Evolutionary conservation across 139 green algal species (phyloP), one percentile per base, ranked within the genome.

Genomic region (Chlamydomonas sp.): DNA sequence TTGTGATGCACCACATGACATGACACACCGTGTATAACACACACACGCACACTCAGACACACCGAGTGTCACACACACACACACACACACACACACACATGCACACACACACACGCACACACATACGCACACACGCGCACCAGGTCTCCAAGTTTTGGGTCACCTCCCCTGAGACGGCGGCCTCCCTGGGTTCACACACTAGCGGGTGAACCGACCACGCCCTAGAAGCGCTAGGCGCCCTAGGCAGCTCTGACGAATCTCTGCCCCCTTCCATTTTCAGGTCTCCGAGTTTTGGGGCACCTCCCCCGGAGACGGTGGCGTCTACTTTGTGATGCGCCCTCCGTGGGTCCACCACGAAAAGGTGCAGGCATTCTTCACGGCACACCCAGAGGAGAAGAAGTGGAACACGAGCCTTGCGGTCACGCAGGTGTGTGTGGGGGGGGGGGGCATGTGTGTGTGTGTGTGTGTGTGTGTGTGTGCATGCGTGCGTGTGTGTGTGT

Each of bases 61-160:
- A n/a, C n/a, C n/a, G n/a, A n/a, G n/a, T n/a, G n/a, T n/a, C n/a
- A n/a, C n/a, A n/a, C n/a, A n/a, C n/a, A n/a, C n/a, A n/a, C n/a
- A n/a, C n/a, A n/a, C n/a, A n/a, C n/a, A n/a, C n/a, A n/a, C n/a
- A n/a, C n/a, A n/a, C n/a, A n/a, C n/a, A n/a, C n/a, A n/a, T n/a
- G n/a, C n/a, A n/a, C n/a, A n/a, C n/a, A n/a, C n/a, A n/a, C n/a
- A n/a, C n/a, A n/a, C n/a, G n/a, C n/a, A n/a, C n/a, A n/a, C n/a
- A n/a, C n/a, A n/a, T n/a, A n/a, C n/a, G n/a, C n/a, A n/a, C n/a
- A n/a, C n/a, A n/a, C n/a, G n/a, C n/a, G n/a, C n/a, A n/a, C n/a
- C 69, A 83, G 77, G 77, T 79, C 13, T 54, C 74, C 20, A 73
- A 85, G 69, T 76, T 74, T 58, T 85, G 80, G 80, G 57, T 36